Evolutionary conservation across 352 stramenopile species (phyloP).

Genomic region (Globisporangium camurandrum): DNA sequence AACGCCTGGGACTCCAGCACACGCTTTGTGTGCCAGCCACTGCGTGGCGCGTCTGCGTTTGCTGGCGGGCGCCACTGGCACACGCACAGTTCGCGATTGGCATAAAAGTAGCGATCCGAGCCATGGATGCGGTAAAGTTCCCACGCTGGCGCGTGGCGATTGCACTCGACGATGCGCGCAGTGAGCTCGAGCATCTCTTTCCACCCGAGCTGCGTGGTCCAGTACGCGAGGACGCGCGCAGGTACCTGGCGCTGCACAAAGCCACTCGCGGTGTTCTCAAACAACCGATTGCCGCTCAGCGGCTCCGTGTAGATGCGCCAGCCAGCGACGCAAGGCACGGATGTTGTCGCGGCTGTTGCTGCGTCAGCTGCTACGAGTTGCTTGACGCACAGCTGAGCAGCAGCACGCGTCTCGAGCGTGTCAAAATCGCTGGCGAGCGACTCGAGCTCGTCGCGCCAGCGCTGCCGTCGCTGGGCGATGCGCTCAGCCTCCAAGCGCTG

Average conservation of each 20-base stretch:
- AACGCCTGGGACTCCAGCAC: constrained; percentile 41
- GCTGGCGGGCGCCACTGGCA: constrained; percentile 55
- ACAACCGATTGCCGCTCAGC: constrained; percentile 48
- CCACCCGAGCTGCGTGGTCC: constrained; percentile 34
- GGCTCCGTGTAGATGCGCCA: constrained; percentile 54
- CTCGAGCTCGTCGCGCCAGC: constrained; percentile 41
- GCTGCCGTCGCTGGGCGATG: constrained; percentile 18
- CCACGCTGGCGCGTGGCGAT: constrained; percentile 40
- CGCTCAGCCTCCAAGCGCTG: constrained; percentile 23
- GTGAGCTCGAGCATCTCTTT: constrained; percentile 49
- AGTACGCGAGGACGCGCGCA: constrained; percentile 22
- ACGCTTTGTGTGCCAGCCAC: constrained; percentile 46
- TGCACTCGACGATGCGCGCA: constrained; percentile 46
- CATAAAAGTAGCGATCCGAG: constrained; percentile 69
- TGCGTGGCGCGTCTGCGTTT: constrained; percentile 18
- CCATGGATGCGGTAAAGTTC: constrained; percentile 51
- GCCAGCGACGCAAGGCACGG: constrained; percentile 6
- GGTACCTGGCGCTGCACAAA: constrained; percentile 66
- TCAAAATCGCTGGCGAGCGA: constrained; percentile 38
- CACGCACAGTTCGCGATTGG: constrained; percentile 35
- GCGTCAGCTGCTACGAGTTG: too few relatives aligned
- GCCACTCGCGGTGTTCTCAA: constrained; percentile 46
- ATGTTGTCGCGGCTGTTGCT: constrained; percentile 1
- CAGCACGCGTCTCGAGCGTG: constrained; percentile 39
- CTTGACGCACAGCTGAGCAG: constrained; percentile 27